Base-by-base conservation (phyloP, 2,329 filamentous ascomycete genomes). In the Beauveria medogensis region DNA sequence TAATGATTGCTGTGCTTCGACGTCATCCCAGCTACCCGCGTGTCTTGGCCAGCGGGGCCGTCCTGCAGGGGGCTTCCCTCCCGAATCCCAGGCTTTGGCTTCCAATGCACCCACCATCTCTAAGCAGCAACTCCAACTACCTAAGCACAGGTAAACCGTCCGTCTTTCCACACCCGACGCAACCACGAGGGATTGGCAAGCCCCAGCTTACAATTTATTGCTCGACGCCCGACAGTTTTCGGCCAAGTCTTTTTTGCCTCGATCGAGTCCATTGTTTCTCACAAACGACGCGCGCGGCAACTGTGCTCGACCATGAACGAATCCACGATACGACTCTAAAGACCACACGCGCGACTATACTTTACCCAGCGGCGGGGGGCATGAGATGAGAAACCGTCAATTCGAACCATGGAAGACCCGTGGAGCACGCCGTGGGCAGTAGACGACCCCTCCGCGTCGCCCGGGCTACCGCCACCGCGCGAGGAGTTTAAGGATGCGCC, bases 381-480 rank as follows among this genome's bases (percentile, higher is more conserved):
- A 59, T 60, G 57, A 54, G 10, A 54, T 60, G 57, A 47, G 22
- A 47, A 43, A 22, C 47, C 20, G 12, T 34, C 30, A 5, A 20
- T 14, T 18, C 3, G 9, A 70, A 74, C 69, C 65, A 85, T 85
- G 82, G 82, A 85, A 71, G 81, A 85, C 81, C 82, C 82, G 67
- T 85, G 82, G 82, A 80, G 79, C 72, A 84, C 82, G 67, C 82
- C 82, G 72, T 85, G 82, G 82, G 77, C 79, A 63, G 75, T 75
- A 62, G 69, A 72, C 55, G 63, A 67, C 62, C 67, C 70, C 16
- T 53, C 50, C 40, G 46, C 63, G 14, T 67, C 68, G 22, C 67
- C 68, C 26, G 65, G 64, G 14, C 61, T 62, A 1, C 65, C 69
- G 37, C 70, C 70, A 37, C 69, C 70, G 30, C 44, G 37, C 37